Evolutionary conservation across 305 asterid species (phyloP).

Genomic region (Galium porrigens): DNA sequence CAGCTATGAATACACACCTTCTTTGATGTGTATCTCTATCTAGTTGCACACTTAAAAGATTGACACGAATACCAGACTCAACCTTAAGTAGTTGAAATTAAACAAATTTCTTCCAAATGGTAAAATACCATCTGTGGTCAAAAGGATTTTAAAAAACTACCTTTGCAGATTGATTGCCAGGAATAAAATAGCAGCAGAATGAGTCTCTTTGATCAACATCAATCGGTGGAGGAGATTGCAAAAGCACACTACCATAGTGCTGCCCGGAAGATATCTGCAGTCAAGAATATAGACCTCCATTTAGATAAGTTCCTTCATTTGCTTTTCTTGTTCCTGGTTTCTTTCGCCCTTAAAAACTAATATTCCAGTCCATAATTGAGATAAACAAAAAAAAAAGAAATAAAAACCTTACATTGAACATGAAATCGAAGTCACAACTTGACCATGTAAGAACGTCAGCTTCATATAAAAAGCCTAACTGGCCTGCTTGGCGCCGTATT

Average conservation of each 20-base stretch:
- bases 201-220: constrained; percentile 64
- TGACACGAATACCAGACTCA: not conserved
- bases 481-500: constrained; percentile 44
- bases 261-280: constrained; percentile 51
- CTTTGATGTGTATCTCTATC: not conserved
- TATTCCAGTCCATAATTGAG: not conserved
- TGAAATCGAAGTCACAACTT: constrained; percentile 39
- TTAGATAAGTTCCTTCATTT: not conserved
- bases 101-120: not conserved
- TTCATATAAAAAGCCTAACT: constrained; percentile 42
- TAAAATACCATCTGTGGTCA: not conserved
- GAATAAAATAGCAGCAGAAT: constrained; percentile 70
- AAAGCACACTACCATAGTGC: constrained; percentile 49
- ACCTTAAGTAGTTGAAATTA: not conserved
- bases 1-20: constrained; percentile 1
- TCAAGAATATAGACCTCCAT: constrained; percentile 13
- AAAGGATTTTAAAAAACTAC: constrained; percentile 23
- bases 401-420: constrained; percentile 40
- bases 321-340: not conserved
- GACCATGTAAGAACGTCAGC: constrained; percentile 70
- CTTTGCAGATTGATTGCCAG: constrained; percentile 49
- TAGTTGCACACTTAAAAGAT: not conserved
- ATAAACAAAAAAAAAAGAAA: not conserved
- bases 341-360: not conserved
- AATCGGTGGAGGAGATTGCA: constrained; percentile 43